Base-by-base conservation (phyloP, 2,329 filamentous ascomycete species). In the Trichoderma sp. region DNA sequence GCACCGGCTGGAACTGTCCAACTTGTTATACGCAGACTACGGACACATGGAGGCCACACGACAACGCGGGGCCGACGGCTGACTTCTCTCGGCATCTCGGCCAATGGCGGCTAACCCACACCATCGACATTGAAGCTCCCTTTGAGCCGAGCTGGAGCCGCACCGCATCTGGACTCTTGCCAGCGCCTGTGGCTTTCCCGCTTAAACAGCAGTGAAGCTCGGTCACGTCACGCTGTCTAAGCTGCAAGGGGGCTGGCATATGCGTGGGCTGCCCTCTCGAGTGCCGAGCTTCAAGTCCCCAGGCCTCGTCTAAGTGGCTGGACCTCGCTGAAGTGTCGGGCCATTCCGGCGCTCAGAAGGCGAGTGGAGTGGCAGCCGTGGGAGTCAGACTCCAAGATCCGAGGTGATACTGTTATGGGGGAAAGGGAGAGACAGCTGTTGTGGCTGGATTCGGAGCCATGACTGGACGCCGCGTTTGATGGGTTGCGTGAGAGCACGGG, bases 71-170 rank as follows among this genome's bases (percentile, higher is more conserved):
- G 67, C 67, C 65, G 31, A 73, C 50, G 74, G 63, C 31, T 67
- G 71, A 66, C 71, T 63, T 75, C 60, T 56, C 35, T 71, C 72
- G 67, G 75, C 62, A 76, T 84, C 83, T 86, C 84, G 86, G 84
- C 84, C 86, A 86, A 86, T 86, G 82, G 83, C 82, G 83, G 84
- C 81, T 82, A 81, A 74, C 56, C 71, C 35, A 59, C 69, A 24
- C 74, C 31, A 9, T 63, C 62, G 21, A 45, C 16, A 67, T 66
- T 41, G n/a, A 41, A 64, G 33, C 27, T 65, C 53, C 76, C 76
- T 56, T 78, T 77, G 77, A 75, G 77, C 77, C 77, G 77, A 78
- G 76, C 67, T 71, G 75, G 59, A 72, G 45, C 71, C 72, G 75
- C 75, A 35, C 60, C 63, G 62, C 71, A 35, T 68, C 53, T 63